Evolutionary conservation across 2,329 filamentous ascomycete genomes (phyloP), one percentile per base, ranked within the genome.

Genomic region (Beauveria pseudobassiana): DNA sequence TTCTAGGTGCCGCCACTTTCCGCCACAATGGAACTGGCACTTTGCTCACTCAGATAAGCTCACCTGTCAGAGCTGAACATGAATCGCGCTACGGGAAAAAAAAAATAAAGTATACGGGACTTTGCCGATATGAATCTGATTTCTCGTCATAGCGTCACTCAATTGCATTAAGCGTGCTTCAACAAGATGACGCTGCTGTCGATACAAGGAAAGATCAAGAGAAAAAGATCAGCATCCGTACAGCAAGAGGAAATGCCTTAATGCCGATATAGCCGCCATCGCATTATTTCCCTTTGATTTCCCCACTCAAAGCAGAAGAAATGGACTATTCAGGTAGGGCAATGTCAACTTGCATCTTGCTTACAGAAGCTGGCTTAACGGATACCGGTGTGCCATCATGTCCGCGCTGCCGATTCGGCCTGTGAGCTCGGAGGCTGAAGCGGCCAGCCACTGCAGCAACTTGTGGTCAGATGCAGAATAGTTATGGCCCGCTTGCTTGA

Each of bases 231-330:
- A 42, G 20, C 49, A 38, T 30, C 28, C 12, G 43, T 48, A 2
- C 3, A 28, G 30, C 45, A 12, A 57, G 42, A 18, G 20, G 7
- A 18, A 58, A 22, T 10, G 28, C 22, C 20, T 18, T 18, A 18
- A 24, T 43, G 56, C 56, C 56, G 56, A 54, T 20, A 50, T 51
- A 59, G 22, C 56, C 56, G 56, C 38, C 16, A 26, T 42, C 22
- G 56, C 22, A 57, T n/a, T 26, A 16, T 40, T 20, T 50, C 28
- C 28, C n/a, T 20, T 38, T 38, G 9, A 18, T 18, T 50, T 22
- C 26, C n/a, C 42, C 54, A 34, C 42, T 30, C 14, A 1, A 8
- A 24, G 14, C 12, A 46, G 26, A 7, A 38, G 5, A 10, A 43
- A 14, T 38, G 42, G 10, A 12, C 42, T 40, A 20, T 58, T 26